Conservation (phyloP, 768 basidiomycete species). For the Lactarius sanguifluus region DNA sequence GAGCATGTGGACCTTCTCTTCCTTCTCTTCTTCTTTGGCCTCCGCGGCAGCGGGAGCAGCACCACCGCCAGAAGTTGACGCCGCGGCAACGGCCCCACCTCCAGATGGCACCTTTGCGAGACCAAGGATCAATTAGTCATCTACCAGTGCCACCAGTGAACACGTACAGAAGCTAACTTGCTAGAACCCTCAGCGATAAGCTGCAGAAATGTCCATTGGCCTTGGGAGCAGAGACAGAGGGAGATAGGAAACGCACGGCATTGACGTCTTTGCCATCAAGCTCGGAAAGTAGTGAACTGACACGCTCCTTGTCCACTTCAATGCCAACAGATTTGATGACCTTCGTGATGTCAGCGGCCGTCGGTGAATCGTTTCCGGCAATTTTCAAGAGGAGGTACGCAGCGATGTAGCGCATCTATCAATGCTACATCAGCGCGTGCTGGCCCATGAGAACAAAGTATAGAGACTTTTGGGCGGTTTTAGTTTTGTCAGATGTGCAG, state of each 20-base stretch:
- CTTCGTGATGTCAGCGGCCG: constrained; percentile 83
- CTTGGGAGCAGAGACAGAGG: not conserved
- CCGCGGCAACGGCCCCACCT: constrained; percentile 66
- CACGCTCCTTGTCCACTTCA: constrained; percentile 79
- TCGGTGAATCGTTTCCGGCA: constrained; percentile 88
- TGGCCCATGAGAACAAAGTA: not conserved
- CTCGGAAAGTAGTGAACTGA: constrained; percentile 83
- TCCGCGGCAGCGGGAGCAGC: constrained; percentile 64
- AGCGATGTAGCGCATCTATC: constrained; percentile 88
- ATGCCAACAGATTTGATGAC: constrained; percentile 85
- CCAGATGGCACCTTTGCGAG: constrained; percentile 82
- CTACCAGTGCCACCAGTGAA: constrained; percentile 1
- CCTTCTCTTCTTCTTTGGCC: constrained; percentile 81
- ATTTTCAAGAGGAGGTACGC: constrained; percentile 96
- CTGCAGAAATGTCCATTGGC: constrained; percentile 38
- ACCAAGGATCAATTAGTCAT: constrained; percentile 15
- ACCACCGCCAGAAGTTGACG: constrained; percentile 53
- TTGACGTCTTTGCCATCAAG: constrained; percentile 88
- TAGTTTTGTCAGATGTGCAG: constrained; percentile 35
- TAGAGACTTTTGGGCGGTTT: constrained; percentile 45
- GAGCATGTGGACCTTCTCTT: constrained; percentile 65
- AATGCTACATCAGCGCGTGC: not conserved
- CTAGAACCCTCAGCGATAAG: constrained; percentile 89
- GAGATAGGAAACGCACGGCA: constrained; percentile 48
- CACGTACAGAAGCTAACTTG: constrained; percentile 90